Evolutionary conservation across 768 basidiomycete species (phyloP).

Genomic region (Clitopilus hobsonii): DNA sequence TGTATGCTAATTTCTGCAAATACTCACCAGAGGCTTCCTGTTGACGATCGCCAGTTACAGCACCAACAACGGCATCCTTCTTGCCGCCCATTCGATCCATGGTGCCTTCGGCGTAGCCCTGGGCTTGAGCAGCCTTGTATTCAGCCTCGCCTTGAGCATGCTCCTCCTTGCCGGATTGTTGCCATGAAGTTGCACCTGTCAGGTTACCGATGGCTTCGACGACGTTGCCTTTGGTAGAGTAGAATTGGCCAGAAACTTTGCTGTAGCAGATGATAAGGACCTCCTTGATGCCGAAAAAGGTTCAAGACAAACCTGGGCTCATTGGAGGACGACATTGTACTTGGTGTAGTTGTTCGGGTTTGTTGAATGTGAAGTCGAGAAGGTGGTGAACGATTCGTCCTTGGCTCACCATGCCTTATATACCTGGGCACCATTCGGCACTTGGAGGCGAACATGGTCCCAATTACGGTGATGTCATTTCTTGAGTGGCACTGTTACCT

Average conservation of each 20-base stretch:
- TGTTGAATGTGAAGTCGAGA: neutral
- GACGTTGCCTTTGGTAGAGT: conserved; percentile 30
- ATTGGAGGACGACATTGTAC: conserved; percentile 2
- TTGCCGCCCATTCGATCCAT: conserved; percentile 38
- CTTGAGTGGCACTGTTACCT: too few relatives aligned
- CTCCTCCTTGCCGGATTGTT: conserved; percentile 36
- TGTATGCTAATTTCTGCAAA: neutral
- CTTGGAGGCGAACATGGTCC: too few relatives aligned
- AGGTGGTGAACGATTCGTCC: neutral
- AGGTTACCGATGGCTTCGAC: conserved; percentile 36
- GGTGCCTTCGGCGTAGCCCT: conserved; percentile 43
- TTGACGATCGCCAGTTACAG: conserved; percentile 40
- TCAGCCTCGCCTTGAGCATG: conserved; percentile 39
- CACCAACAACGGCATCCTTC: conserved; percentile 43
- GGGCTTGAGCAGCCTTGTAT: conserved; percentile 36
- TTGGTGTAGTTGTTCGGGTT: neutral
- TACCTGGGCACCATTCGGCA: neutral
- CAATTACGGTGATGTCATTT: too few relatives aligned
- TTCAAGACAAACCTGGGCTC: conserved; percentile 22
- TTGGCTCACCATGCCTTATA: neutral
- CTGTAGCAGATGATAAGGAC: conserved; percentile 12
- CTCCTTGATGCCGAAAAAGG: neutral
- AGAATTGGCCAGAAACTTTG: conserved; percentile 33
- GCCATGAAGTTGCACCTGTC: conserved; percentile 34
- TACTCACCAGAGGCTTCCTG: conserved; percentile 36